Evolutionary conservation across 2,329 filamentous ascomycete genomes (phyloP).

Genomic region (Hirsutella minnesotensis): DNA sequence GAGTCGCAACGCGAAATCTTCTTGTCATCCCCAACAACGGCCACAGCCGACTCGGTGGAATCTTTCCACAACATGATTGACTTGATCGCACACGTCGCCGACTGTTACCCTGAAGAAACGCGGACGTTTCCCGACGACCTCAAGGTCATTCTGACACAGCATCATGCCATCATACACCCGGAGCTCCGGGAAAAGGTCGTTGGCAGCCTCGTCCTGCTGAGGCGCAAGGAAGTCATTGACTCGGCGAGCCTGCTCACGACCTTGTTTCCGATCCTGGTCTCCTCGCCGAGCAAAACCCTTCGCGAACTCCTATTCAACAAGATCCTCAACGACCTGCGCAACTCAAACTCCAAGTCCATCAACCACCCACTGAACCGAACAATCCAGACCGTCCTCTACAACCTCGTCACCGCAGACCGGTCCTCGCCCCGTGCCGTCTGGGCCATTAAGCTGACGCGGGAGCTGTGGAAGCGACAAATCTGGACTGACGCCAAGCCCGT

Average conservation of each 20-base stretch:
- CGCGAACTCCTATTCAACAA: constrained; percentile 75
- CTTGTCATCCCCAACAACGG: constrained; percentile 66
- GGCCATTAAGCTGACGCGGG: constrained; percentile 90
- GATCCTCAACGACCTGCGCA: constrained; percentile 81
- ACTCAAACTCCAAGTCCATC: constrained; percentile 73
- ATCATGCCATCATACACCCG: constrained; percentile 71
- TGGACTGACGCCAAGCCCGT: constrained; percentile 93
- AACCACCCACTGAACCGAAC: constrained; percentile 91
- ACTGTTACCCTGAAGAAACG: constrained; percentile 80
- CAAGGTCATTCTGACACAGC: constrained; percentile 65
- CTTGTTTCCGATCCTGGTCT: constrained; percentile 84
- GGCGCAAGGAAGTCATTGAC: constrained; percentile 86
- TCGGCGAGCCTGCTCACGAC: constrained; percentile 75
- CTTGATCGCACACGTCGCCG: constrained; percentile 84
- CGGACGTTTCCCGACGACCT: constrained; percentile 68
- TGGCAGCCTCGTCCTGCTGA: constrained; percentile 72
- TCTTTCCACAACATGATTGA: constrained; percentile 87
- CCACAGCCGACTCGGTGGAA: constrained; percentile 65
- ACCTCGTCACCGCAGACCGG: constrained; percentile 76
- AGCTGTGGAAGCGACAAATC: constrained; percentile 92
- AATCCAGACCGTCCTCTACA: constrained; percentile 87
- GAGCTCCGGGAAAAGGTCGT: constrained; percentile 93
- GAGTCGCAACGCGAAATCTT: constrained; percentile 86
- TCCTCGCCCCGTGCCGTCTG: constrained; percentile 80
- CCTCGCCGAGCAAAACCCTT: constrained; percentile 85